Conservation (phyloP, 768 basidiomycete species). For the Tricholoma bakamatsutake region DNA sequence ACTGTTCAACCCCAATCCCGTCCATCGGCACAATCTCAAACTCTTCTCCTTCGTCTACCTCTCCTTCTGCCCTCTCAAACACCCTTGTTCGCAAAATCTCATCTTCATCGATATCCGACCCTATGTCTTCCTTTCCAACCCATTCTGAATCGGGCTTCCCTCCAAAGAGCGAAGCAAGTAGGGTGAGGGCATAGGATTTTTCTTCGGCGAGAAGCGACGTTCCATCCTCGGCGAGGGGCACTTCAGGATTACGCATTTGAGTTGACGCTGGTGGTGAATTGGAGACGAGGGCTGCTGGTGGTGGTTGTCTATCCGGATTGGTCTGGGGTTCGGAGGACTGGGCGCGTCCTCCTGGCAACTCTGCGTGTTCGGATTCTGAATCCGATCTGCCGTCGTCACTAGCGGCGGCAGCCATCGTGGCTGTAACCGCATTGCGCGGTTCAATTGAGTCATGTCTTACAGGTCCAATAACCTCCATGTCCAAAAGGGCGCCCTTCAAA, state of each 20-base stretch:
- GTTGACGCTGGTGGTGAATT: background rate
- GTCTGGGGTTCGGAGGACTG: background rate
- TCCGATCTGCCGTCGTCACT: conserved; percentile 14
- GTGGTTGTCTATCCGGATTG: background rate
- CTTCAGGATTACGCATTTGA: conserved; percentile 2
- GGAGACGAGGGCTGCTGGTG: background rate
- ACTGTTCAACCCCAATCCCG: conserved; percentile 18
- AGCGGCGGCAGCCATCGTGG: conserved; percentile 6
- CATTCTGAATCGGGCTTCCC: conserved; percentile 43
- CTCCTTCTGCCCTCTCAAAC: conserved; percentile 17
- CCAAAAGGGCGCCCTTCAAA: conserved; percentile 65
- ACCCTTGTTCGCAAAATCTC: conserved; percentile 14
- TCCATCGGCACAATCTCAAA: conserved; percentile 30
- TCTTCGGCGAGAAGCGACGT: conserved; percentile 34
- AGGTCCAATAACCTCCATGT: conserved; percentile 28
- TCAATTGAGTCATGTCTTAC: conserved; percentile 2
- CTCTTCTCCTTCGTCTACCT: conserved; percentile 22
- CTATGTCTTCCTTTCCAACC: conserved; percentile 54
- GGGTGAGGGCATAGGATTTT: conserved; percentile 33
- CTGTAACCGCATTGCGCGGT: conserved; percentile 10
- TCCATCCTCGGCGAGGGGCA: conserved; percentile 17
- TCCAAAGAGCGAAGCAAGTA: conserved; percentile 52
- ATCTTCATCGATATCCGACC: conserved; percentile 48
- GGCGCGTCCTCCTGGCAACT: conserved; percentile 6
- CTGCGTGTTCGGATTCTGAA: conserved; percentile 10